Base-by-base conservation (phyloP, 2,329 filamentous ascomycete species). In the Didymosphaeria variabile region DNA sequence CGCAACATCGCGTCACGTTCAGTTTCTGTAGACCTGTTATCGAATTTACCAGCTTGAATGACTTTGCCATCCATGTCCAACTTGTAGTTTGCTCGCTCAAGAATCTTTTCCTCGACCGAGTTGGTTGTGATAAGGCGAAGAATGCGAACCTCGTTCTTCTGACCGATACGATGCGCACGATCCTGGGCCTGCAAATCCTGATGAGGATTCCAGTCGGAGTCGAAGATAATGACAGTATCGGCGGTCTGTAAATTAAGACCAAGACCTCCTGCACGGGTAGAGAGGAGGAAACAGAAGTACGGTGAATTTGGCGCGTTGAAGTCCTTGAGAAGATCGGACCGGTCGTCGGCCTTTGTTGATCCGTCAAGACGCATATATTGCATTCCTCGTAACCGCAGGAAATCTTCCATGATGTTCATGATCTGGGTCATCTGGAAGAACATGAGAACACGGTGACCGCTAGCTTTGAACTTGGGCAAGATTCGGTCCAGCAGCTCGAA, bases 391-490 rank as follows among this genome's bases (percentile, higher is more conserved):
- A 93, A 90, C 3, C 94, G 90, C 64, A 99, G 81, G 78, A 97
- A 99, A 77, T 99, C 95, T 72, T 99, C 95, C 95, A 99, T 98
- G 74, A 99, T 99, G 80, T 99, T 97, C 95, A 99, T 99, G 77
- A 99, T 99, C 64, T 97, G 94, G 4, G 95, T 99, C 95, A 99
- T 99, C 79, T 99, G 95, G 86, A 99, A 99, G 87, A 99, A 99
- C 91, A 99, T 98, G 78, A 99, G 85, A 31, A 98, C 93, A 79
- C 95, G 91, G 87, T 99, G 95, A 17, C 93, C 93, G 1, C 92
- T 94, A 3, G 87, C 89, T 70, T 92, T 88, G 79, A 99, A 98
- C 81, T 99, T 99, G 50, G 95, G 95, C 65, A 99, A 79, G 63
- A 99, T 85, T 55, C 95, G 87, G 77, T 99, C 95, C 29, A 99